These are phyloP conservation scores for Tolypocladium tundrense DNA, from an alignment of 2,329 filamentous ascomycete species.

Conservation along the genomic window DNA sequence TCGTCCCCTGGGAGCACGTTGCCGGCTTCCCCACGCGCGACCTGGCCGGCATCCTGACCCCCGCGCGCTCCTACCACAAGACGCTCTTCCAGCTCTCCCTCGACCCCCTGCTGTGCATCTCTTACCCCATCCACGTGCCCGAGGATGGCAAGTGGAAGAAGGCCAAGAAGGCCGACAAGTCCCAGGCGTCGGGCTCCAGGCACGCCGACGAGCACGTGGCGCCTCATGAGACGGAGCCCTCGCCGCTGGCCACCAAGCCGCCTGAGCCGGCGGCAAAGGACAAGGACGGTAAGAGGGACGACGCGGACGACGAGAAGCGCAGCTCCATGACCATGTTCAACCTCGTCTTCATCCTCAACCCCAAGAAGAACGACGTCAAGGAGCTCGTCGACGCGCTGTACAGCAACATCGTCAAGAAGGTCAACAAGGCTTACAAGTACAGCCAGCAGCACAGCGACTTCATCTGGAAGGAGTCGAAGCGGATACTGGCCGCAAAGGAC, in stretches of 20 bases:
- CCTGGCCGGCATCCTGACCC: constrained; percentile 70
- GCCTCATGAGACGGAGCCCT: constrained; percentile 17
- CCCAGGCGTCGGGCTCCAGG: constrained; percentile 22
- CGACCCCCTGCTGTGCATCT: constrained; percentile 70
- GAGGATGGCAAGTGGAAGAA: constrained; percentile 72
- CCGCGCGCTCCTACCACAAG: constrained; percentile 68
- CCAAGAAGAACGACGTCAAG: constrained; percentile 67
- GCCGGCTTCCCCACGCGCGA: constrained; percentile 66
- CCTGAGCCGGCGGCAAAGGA: constrained; percentile 13
- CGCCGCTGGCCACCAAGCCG: constrained; percentile 11
- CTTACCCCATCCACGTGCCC: constrained; percentile 73
- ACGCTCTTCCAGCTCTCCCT: constrained; percentile 72
- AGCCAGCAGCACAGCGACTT: constrained; percentile 86
- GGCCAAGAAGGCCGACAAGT: constrained; percentile 40
- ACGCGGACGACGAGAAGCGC: constrained; percentile 48
- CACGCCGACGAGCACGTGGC: constrained; percentile 20
- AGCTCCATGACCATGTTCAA: constrained; percentile 94
- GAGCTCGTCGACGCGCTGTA: constrained; percentile 68
- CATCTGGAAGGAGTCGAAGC: constrained; percentile 82
- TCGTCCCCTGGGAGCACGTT: constrained; percentile 62
- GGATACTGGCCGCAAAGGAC: constrained; percentile 71
- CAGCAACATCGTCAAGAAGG: constrained; percentile 79
- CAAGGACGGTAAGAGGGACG: constrained; percentile 31
- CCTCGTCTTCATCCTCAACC: constrained; percentile 82
- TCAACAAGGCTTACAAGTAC: constrained; percentile 86